Base-by-base conservation (phyloP, 495 filamentous ascomycete species). In the Talaromyces liani region DNA sequence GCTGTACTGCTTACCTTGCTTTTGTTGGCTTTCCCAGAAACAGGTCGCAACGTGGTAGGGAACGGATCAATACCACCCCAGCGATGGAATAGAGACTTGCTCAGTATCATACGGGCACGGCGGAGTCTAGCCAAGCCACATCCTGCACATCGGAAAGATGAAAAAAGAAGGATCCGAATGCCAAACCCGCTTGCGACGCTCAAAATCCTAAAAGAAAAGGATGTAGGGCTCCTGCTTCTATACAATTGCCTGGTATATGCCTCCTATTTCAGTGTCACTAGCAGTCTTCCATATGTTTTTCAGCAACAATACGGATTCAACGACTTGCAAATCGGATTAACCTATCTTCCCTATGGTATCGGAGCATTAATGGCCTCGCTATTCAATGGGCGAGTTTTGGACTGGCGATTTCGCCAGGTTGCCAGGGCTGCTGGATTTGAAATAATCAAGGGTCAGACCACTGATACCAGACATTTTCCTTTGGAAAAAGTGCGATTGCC, bases 341-440 rank as follows among this genome's bases (percentile, higher is more conserved):
- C 70, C 47, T 79, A 67, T 65, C 54, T 71, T 7, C 73, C 82
- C 4, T 74, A 80, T 39, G 77, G 77, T 0, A 62, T 75, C 0
- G 80, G 81, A 20, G 75, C 93, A 59, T 91, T 90, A 57, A 86
- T 96, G 58, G 94, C 92, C 64, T 90, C 91, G 45, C 87, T 96
- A 65, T 86, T 90, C 65, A 91, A 92, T 71, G 93, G 93, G 64
- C 91, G 93, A 72, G 51, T 81, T 2, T 67, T 85, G 2, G 80
- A 84, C 63, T 79, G 77, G 75, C 79, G 82, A 58, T 83, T 78
- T 62, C 69, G 75, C 10, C 73, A 75, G 14, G 63, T 71, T 27
- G 70, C 70, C 18, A 65, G 60, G 45, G 16, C 58, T 20, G 60
- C 63, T 16, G 80, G 79, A 1, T 60, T 85, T 22, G 71, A 68